Conservation (phyloP, 2,329 filamentous ascomycete species). For the Fusarium tuaranense region DNA sequence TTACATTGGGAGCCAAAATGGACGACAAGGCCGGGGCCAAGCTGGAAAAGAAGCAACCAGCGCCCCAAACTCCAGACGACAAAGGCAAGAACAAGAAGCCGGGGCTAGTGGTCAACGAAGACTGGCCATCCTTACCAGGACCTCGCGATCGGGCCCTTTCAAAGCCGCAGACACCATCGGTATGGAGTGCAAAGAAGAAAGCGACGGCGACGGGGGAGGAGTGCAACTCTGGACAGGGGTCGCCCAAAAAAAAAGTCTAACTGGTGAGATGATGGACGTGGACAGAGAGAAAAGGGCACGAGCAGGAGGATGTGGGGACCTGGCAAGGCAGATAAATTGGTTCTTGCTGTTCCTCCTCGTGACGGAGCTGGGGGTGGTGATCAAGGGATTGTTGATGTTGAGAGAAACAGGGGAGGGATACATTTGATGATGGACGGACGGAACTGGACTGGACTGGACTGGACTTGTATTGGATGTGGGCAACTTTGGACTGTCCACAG, state of each 20-base stretch:
- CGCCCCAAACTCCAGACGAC: constrained; percentile 27
- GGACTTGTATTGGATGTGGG: constrained; percentile 31
- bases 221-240: constrained; percentile 2
- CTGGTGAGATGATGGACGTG: background rate
- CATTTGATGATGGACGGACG: background rate
- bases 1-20: constrained; percentile 3
- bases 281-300: background rate
- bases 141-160: constrained; percentile 42
- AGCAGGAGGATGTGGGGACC: background rate
- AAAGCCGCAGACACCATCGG: constrained; percentile 33
- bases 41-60: constrained; percentile 3
- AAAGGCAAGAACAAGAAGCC: constrained; percentile 24
- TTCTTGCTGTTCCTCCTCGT: constrained; percentile 6
- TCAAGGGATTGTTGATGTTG: background rate
- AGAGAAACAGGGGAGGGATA: constrained; percentile 8
- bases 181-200: constrained; percentile 39
- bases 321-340: background rate
- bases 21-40: constrained; percentile 16
- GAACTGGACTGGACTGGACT: background rate
- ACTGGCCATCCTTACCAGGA: constrained; percentile 44
- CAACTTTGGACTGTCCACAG: constrained; percentile 32
- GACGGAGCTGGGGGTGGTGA: background rate
- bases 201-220: background rate
- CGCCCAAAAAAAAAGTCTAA: constrained; percentile 26
- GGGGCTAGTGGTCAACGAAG: constrained; percentile 31